phyloP scores from a whole-genome alignment of 345 rosid genomes.

The Isatis tinctoria region DNA sequence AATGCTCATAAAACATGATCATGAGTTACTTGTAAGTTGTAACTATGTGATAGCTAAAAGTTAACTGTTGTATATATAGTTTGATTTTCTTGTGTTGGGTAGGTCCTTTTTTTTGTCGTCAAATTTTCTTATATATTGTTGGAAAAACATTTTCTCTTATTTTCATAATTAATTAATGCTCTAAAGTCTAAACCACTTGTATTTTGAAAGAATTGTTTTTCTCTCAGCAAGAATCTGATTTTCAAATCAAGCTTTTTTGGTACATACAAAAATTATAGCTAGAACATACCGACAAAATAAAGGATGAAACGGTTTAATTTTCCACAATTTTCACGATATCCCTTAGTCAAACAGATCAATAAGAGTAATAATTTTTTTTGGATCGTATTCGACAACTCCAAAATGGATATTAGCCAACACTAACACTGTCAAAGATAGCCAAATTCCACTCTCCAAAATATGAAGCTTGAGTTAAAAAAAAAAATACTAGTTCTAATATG shows the following conservation, averaged over 20 bases:
- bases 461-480: not conserved
- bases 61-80: not conserved
- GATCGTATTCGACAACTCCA: not conserved
- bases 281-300: not conserved
- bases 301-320: not conserved
- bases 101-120: not conserved
- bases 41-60: slow-evolving; percentile 3
- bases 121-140: not conserved
- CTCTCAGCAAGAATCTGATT: not conserved
- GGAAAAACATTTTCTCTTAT: not conserved
- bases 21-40: not conserved
- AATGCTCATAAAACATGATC: not conserved
- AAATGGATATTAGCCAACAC: not conserved
- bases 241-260: not conserved
- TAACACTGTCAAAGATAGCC: not conserved
- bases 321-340: not conserved
- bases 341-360: not conserved
- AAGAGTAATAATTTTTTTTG: not conserved
- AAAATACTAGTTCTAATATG: no score
- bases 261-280: not conserved
- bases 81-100: not conserved
- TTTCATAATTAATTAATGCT: not conserved
- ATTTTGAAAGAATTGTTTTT: not conserved
- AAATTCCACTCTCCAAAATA: not conserved
- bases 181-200: not conserved